phyloP scores from a whole-genome alignment of 2,329 filamentous ascomycete species.

The Alternaria metachromatica region DNA sequence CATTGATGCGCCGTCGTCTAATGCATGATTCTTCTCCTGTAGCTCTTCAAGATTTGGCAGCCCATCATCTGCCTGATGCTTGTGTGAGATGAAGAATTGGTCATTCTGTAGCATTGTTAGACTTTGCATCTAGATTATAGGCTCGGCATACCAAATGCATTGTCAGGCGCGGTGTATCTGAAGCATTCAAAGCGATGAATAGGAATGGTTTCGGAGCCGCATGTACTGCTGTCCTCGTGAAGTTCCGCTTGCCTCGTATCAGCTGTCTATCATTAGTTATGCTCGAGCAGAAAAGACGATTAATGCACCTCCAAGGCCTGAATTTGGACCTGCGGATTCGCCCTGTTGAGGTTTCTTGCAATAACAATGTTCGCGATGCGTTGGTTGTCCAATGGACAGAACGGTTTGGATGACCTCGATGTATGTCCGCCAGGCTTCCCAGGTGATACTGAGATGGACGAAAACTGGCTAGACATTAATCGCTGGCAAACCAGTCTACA shows the following conservation, averaged over 20 bases:
- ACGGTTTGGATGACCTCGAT: conserved; percentile 42
- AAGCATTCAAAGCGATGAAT: conserved; percentile 74
- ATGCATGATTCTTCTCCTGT: conserved; percentile 23
- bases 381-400: conserved; percentile 53
- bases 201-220: conserved; percentile 79
- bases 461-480: conserved; percentile 23
- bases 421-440: conserved; percentile 13
- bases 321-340: conserved; percentile 79
- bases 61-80: conserved; percentile 74
- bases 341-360: conserved; percentile 77
- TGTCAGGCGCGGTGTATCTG: conserved; percentile 45
- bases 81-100: conserved; percentile 86
- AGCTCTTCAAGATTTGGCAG: conserved; percentile 75
- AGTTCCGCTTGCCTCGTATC: conserved; percentile 78
- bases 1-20: conserved; percentile 40
- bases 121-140: conserved; percentile 24
- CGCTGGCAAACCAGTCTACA: neutral
- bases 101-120: conserved; percentile 73
- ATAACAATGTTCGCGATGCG: conserved; percentile 83
- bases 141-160: conserved; percentile 50
- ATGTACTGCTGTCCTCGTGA: conserved; percentile 76
- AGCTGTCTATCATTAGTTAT: conserved; percentile 60
- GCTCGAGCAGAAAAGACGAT: neutral
- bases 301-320: conserved; percentile 68
- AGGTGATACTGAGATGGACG: conserved; percentile 25